Percentiles rank a stretch among this genome's conserved stretches.
Evolutionary conservation across 805 yeast species (phyloP).

Genomic region (Schizosaccharomyces cryophilus): DNA sequence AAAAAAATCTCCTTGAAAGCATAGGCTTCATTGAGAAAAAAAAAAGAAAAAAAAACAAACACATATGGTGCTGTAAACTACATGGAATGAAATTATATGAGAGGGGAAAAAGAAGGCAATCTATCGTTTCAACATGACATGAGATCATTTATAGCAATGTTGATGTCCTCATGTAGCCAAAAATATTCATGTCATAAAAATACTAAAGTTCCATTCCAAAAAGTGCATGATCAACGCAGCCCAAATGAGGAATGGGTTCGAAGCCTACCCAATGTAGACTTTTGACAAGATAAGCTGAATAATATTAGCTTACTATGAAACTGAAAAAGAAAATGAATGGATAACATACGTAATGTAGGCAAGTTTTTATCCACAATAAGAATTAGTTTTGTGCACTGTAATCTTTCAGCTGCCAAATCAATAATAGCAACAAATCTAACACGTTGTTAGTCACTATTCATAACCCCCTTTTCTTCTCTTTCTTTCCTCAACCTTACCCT

Average conservation of each 20-base stretch:
- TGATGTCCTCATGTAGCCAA: no score
- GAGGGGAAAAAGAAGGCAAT: no score
- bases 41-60: no score
- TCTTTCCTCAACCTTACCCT: neutral
- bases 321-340: no score
- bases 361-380: neutral
- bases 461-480: no score
- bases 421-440: neutral
- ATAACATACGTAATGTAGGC: neutral
- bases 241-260: neutral
- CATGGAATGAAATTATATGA: no score
- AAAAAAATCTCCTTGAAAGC: no score
- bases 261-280: neutral
- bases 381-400: neutral
- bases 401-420: neutral
- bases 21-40: no score
- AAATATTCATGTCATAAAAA: neutral
- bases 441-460: no score
- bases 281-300: neutral
- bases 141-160: no score
- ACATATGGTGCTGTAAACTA: no score
- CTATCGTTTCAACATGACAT: no score
- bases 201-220: neutral
- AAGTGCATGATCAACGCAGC: neutral
- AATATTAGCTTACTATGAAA: neutral